A percentile compares a stretch with the other conserved stretches of the same genome.
These are phyloP conservation scores for Aspergillus niger DNA, from an alignment of 2,329 filamentous ascomycete genomes.

Conservation along the genomic window DNA sequence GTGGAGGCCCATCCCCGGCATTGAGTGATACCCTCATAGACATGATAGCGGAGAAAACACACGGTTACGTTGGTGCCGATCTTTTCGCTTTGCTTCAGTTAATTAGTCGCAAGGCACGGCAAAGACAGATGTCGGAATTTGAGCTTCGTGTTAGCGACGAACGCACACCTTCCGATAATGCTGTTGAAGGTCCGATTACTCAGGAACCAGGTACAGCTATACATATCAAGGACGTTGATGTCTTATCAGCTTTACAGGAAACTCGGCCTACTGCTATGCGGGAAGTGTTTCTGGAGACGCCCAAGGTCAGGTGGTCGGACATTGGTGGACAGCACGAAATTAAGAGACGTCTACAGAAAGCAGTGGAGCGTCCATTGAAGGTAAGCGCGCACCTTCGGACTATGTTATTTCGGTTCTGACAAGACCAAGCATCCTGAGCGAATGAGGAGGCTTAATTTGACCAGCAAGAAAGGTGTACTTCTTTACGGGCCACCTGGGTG, in stretches of 20 bases:
- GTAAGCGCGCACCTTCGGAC: conserved; percentile 33
- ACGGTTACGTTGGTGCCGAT: conserved; percentile 83
- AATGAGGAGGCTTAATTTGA: conserved; percentile 54
- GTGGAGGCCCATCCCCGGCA: conserved; percentile 48
- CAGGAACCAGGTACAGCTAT: conserved; percentile 27
- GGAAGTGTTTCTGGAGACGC: conserved; percentile 84
- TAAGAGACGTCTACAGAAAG: conserved; percentile 66
- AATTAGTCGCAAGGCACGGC: conserved; percentile 48
- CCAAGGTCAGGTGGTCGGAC: conserved; percentile 81
- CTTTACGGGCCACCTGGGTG: conserved; percentile 92
- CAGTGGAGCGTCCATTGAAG: conserved; percentile 61
- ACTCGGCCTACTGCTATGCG: conserved; percentile 85
- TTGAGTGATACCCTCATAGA: conserved; percentile 57
- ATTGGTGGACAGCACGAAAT: conserved; percentile 82
- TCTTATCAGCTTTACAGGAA: conserved; percentile 60
- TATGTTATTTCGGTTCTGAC: not conserved
- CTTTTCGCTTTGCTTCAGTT: conserved; percentile 65
- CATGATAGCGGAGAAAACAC: conserved; percentile 71
- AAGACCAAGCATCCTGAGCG: conserved; percentile 49
- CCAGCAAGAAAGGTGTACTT: conserved; percentile 77
- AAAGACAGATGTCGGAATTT: conserved; percentile 31
- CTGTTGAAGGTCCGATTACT: conserved; percentile 4
- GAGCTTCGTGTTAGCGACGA: not conserved
- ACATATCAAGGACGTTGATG: conserved; percentile 38
- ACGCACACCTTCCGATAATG: not conserved